phyloP scores from a whole-genome alignment of 768 basidiomycete species.

The Sporobolomyces pararoseus region DNA sequence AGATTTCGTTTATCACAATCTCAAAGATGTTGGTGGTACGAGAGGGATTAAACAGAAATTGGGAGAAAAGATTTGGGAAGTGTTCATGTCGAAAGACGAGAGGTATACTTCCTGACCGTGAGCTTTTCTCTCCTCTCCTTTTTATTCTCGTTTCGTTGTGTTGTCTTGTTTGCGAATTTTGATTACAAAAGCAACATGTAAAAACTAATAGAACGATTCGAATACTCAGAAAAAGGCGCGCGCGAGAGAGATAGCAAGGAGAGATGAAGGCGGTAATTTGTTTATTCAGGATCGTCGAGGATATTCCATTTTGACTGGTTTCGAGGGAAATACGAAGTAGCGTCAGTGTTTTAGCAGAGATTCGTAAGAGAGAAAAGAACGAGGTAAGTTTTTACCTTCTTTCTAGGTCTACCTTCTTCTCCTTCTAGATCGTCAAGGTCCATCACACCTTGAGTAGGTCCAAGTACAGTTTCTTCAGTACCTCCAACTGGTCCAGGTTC shows the following conservation, averaged over 20 bases:
- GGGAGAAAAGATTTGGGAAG: constrained; percentile 26
- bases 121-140: neutral
- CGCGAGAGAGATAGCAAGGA: too few relatives aligned
- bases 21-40: constrained; percentile 5
- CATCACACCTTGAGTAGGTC: constrained; percentile 34
- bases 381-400: neutral
- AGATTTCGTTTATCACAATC: constrained; percentile 27
- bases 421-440: neutral
- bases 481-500: too few relatives aligned
- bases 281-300: constrained; percentile 20
- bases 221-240: too few relatives aligned
- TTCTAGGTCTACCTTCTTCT: neutral
- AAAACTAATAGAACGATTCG: too few relatives aligned
- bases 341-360: too few relatives aligned
- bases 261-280: neutral
- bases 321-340: neutral
- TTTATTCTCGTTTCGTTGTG: too few relatives aligned
- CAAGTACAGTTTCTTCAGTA: constrained; percentile 1
- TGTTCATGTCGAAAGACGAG: constrained; percentile 17
- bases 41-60: constrained; percentile 35
- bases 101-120: neutral
- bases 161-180: too few relatives aligned
- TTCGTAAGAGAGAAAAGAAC: neutral
- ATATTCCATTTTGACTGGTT: constrained; percentile 35
- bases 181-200: too few relatives aligned